phyloP scores from a whole-genome alignment of 805 yeast genomes.

The Myxozyma neotropica region DNA sequence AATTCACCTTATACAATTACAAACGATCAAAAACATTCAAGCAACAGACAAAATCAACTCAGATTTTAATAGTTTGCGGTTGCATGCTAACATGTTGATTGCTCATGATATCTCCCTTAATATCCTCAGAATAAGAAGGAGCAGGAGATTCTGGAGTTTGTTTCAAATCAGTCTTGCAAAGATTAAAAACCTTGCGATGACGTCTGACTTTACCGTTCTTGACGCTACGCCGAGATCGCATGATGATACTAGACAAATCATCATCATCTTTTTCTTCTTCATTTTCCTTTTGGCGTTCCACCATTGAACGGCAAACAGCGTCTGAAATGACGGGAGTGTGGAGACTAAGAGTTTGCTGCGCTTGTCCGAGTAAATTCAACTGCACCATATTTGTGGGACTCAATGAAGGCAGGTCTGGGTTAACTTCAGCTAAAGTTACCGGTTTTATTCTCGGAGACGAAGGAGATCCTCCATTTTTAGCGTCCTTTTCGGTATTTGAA shows the following conservation, averaged over 20 bases:
- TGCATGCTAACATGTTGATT: not conserved
- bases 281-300: slow-evolving; percentile 26
- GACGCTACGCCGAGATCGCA: slow-evolving; percentile 29
- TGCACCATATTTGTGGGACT: slow-evolving; percentile 69
- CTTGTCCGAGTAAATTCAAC: slow-evolving; percentile 66
- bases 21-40: too few species aligned
- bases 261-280: slow-evolving; percentile 31
- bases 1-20: too few species aligned
- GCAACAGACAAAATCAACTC: not conserved
- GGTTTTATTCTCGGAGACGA: slow-evolving; percentile 43
- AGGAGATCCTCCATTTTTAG: slow-evolving; percentile 33
- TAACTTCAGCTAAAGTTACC: slow-evolving; percentile 53
- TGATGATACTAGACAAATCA: slow-evolving; percentile 27
- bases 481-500: slow-evolving; percentile 21
- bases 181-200: slow-evolving; percentile 24
- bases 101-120: not conserved
- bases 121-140: slow-evolving; percentile 6
- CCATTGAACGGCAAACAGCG: slow-evolving; percentile 57
- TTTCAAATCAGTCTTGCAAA: slow-evolving; percentile 15
- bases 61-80: slow-evolving; percentile 12
- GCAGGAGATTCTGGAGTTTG: not conserved
- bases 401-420: slow-evolving; percentile 61
- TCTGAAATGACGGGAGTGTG: slow-evolving; percentile 60
- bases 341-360: slow-evolving; percentile 80
- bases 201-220: slow-evolving; percentile 27